Evolutionary conservation across 768 basidiomycete species (phyloP), one percentile per base, ranked within the genome.

Genomic region (Filobasidium wieringae): DNA sequence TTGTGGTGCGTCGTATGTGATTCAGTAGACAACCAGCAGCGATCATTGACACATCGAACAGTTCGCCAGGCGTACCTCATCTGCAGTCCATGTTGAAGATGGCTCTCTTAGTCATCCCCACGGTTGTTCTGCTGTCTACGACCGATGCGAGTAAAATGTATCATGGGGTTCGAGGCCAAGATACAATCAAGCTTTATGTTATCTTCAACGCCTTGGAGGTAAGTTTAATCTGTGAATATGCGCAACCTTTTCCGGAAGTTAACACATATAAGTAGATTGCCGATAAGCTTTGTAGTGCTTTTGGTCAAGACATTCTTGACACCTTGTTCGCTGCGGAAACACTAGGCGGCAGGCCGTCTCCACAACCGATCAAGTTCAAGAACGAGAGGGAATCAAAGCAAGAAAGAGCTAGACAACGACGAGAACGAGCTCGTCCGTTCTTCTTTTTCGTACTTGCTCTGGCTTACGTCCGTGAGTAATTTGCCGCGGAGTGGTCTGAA

Each of bases 161-260:
- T 66, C 95, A 99, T 68, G 86, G 85, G 15, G 96, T 99, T 55
- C 84, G 95, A 22, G 93, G 92, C 0, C 95, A 97, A 74, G 95
- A 99, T 65, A 95, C 90, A 2, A 93, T 99, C 77, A 99, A 97
- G 76, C 75, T 99, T 50, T 97, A 97, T 76, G 95, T 99, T 59
- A 93, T 99, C 51, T 99, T 96, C 76, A 97, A 96, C 72, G 92
- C 91, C 11, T 79, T 99, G 7, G 95, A 99, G 80, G 93, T 93
- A 73, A 57, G 83, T 71, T 53, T 5, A 19, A n/a, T 49, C 27
- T 22, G 19, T 30, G 31, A n/a, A 2, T 34, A 31, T 27, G 2
- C 6, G 14, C 24, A 4, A n/a, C 17, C n/a, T 36, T 8, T 17
- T 40, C 37, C 5, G 3, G 37, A 17, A 1, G 26, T n/a, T 8